phyloP scores from a whole-genome alignment of 305 asterid genomes.

The Stenogyne calaminthoides region DNA sequence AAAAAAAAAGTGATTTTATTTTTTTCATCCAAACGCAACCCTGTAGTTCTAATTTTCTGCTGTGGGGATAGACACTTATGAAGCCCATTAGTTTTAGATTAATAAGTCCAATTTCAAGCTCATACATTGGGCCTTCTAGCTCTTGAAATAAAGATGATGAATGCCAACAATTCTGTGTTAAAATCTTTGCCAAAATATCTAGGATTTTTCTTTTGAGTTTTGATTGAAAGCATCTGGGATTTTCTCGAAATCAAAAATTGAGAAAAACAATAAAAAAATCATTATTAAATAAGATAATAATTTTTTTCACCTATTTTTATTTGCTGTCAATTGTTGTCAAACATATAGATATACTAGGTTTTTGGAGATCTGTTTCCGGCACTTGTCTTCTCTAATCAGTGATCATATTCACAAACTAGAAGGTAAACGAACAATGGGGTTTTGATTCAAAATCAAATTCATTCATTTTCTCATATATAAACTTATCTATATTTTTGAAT shows the following conservation, averaged over 20 bases:
- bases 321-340: conserved; percentile 20
- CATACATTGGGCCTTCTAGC: conserved; percentile 2
- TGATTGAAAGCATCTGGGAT: not conserved
- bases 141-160: not conserved
- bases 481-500: conserved; percentile 19
- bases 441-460: conserved; percentile 10
- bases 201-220: not conserved
- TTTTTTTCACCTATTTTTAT: not conserved
- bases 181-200: not conserved
- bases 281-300: not conserved
- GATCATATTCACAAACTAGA: conserved; percentile 5
- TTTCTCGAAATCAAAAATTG: not conserved
- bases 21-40: too few species aligned
- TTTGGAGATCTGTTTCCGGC: conserved; percentile 11
- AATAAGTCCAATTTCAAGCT: not conserved
- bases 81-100: not conserved
- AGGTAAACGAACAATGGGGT: conserved; percentile 23
- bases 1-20: too few species aligned
- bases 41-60: too few species aligned
- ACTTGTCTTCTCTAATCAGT: conserved; percentile 4
- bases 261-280: not conserved
- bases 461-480: not conserved
- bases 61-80: not conserved
- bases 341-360: not conserved
- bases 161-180: not conserved